Conservation (phyloP, 2,329 filamentous ascomycete genomes). For the Aspergillus spinulosporus region DNA sequence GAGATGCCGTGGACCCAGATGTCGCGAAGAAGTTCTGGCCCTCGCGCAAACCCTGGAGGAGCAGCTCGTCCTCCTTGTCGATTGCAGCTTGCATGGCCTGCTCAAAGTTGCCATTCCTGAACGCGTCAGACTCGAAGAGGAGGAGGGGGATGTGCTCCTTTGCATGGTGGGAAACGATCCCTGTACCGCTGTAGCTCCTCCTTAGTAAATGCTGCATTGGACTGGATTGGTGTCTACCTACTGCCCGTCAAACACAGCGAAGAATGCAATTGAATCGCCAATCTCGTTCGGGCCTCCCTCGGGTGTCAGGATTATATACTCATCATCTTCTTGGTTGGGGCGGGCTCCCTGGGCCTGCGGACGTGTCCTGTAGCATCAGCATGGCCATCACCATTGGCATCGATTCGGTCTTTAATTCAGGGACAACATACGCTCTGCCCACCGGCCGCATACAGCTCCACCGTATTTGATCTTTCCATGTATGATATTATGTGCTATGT, state of each 20-base stretch:
- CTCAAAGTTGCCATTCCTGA: constrained; percentile 1
- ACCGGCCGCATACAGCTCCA: neutral
- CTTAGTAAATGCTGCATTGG: neutral
- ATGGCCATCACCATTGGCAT: neutral
- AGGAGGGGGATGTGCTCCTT: neutral
- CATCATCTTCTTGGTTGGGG: constrained; percentile 12
- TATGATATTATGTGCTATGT: neutral
- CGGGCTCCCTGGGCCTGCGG: constrained; percentile 13
- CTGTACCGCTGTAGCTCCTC: constrained; percentile 4
- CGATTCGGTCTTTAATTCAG: neutral
- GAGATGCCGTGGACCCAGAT: constrained; percentile 9
- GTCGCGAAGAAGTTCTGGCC: constrained; percentile 11
- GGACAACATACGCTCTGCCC: neutral
- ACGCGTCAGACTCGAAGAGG: neutral
- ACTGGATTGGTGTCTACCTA: neutral
- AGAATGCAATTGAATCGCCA: constrained; percentile 5
- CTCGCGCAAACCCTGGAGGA: constrained; percentile 4
- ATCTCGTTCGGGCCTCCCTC: neutral
- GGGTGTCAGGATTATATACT: constrained; percentile 4
- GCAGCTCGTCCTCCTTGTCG: neutral
- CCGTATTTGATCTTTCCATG: neutral
- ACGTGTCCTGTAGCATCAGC: neutral
- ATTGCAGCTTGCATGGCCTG: constrained; percentile 10
- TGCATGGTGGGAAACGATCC: constrained; percentile 7
- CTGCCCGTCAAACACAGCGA: constrained; percentile 17